Evolutionary conservation across 2,329 filamentous ascomycete genomes (phyloP), one percentile per base, ranked within the genome.

Genomic region (Zymoseptoria pseudotritici): DNA sequence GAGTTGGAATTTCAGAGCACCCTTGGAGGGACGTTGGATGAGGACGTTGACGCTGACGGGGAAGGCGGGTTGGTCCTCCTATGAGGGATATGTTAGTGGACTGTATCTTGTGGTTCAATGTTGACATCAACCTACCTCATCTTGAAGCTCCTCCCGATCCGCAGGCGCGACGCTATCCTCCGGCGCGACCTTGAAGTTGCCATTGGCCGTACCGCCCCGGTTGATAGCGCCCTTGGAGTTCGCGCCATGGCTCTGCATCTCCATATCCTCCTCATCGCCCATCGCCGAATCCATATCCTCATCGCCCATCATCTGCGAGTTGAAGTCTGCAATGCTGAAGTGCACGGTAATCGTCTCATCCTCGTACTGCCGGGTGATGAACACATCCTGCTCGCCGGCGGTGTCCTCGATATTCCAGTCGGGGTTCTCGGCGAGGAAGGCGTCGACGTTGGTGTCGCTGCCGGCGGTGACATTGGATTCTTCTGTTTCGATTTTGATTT

Each of bases 321-420:
- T 85, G 63, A 96, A 83, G 74, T 96, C 91, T 67, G 88, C 86
- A 70, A 95, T 90, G 67, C 88, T 91, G 79, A 96, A 95, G 65
- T 86, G 85, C 65, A 96, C 83, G 63, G 87, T 87, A 78, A 93
- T 90, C 69, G 87, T 90, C 81, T 99, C 94, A 64, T 96, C 87
- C 70, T 89, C 89, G 71, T 90, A 93, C 65, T 84, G 87, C 71
- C 92, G 88, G 62, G 86, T 88, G 66, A 99, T 82, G 71, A 88
- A 82, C 67, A 99, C 89, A 68, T 96, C 91, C 79, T 97, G 90
- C 75, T 91, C 84, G 63, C 94, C 94, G 26, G 87, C 82, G 31
- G 82, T 85, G 76, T 99, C 94, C 71, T 90, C 81, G 63, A 87
- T 74, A 78, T 83, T 61, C 76, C 91, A 99, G 50, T 87, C 83